phyloP scores from a whole-genome alignment of 345 rosid genomes.

The Eucalyptus shirleyi region DNA sequence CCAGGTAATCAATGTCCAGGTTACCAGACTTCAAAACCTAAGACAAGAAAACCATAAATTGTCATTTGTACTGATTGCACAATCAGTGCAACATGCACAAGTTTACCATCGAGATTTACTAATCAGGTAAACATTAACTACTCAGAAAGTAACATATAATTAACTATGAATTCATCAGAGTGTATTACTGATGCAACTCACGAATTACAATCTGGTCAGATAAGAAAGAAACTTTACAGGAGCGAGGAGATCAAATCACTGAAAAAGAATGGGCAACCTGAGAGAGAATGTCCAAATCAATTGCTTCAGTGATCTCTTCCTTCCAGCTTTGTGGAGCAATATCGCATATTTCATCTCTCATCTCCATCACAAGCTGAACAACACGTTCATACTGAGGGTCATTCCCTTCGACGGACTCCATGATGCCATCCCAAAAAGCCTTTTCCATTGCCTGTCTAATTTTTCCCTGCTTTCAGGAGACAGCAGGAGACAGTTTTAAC shows the following conservation, averaged over 20 bases:
- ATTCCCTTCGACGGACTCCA: slow-evolving; percentile 54
- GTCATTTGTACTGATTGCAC: not conserved
- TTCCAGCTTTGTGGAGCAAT: slow-evolving; percentile 86
- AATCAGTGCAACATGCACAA: not conserved
- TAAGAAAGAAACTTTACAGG: not conserved
- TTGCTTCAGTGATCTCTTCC: slow-evolving; percentile 48
- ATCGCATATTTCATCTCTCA: slow-evolving; percentile 77
- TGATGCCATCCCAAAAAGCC: slow-evolving; percentile 83
- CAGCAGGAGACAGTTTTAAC: not conserved
- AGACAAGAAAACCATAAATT: not conserved
- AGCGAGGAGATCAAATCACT: not conserved
- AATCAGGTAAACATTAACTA: not conserved
- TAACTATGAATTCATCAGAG: not conserved
- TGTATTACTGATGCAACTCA: not conserved
- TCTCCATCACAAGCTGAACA: slow-evolving; percentile 72
- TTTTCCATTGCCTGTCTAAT: slow-evolving; percentile 70
- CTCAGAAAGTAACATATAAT: not conserved
- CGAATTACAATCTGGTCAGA: not conserved
- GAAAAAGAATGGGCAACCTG: slow-evolving; percentile 28
- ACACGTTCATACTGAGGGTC: slow-evolving; percentile 56
- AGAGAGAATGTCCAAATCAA: slow-evolving; percentile 69
- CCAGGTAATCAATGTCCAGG: slow-evolving; percentile 65
- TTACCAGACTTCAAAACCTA: slow-evolving; percentile 67
- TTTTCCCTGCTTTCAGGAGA: slow-evolving; percentile 30
- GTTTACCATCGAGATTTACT: not conserved